Base-by-base conservation (phyloP, 192 early-diverging fungal genomes). In the Coemansia sp. region DNA sequence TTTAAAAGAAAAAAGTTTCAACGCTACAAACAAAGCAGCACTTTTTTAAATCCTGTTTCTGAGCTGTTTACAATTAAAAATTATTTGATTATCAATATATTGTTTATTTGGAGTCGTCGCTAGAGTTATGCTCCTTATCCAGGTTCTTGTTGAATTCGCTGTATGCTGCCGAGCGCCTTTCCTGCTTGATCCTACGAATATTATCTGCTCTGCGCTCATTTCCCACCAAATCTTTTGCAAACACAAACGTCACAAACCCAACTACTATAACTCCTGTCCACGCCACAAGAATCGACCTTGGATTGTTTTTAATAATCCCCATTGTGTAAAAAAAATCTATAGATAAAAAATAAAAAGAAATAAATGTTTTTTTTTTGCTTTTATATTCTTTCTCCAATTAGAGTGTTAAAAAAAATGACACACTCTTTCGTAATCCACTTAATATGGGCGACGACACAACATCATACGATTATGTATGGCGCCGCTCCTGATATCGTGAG, bases 291-390 rank as follows among this genome's bases (percentile, higher is more conserved):
- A 84, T 84, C 43, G 81, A 84, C 61, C 46, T 65, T 54, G 81
- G 81, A 40, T 75, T 84, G 72, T 78, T 78, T 65, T 84, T 84
- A 54, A 84, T 74, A 7, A 78, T 36, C 20, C 73, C 80, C 80
- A 83, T 83, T 41, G 5, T 24, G 47, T 11, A 29, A 27, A n/a
- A 34, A 36, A 66, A 16, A 7, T 22, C 36, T 40, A 8, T 16
- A 64, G 22, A 24, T 31, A 22, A 24, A 64, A 36, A 66, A 16
- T 11, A 41, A 20, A 59, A 66, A 60, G 24, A 44, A 38, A 67
- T 41, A 54, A 66, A 40, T 18, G 59, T 46, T 22, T 44, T 38
- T 36, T 41, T 51, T 31, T 22, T n/a, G 34, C 29, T n/a, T n/a
- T 29, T 10, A 41, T 49, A 38, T 42, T 42, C 22, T 65, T 69